These are phyloP conservation scores for Phytophthora pinifolia DNA, from an alignment of 352 stramenopile genomes.

Conservation along the genomic window DNA sequence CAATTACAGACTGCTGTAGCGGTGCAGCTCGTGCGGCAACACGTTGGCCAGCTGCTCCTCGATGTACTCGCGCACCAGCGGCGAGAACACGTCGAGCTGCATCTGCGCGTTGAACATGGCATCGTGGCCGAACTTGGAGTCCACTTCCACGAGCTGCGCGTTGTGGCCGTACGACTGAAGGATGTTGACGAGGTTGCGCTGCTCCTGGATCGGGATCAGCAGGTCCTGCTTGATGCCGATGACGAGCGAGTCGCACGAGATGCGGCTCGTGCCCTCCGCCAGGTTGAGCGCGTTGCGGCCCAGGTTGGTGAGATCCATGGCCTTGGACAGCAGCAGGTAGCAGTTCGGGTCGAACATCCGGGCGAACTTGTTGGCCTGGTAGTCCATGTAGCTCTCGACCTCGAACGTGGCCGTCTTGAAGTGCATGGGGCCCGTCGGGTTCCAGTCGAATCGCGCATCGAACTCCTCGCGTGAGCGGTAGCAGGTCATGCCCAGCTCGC, in stretches of 20 bases:
- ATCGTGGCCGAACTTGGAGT: conserved; percentile 89
- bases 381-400: conserved; percentile 90
- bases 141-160: conserved; percentile 66
- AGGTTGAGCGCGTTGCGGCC: conserved; percentile 68
- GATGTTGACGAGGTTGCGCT: conserved; percentile 79
- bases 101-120: conserved; percentile 86
- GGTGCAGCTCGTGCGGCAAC: conserved; percentile 68
- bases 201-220: conserved; percentile 83
- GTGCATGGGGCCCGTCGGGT: conserved; percentile 64
- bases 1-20: conserved; percentile 75
- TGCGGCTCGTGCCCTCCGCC: conserved; percentile 71
- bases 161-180: conserved; percentile 75
- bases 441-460: conserved; percentile 86
- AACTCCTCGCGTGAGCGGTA: conserved; percentile 90
- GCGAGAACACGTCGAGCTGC: conserved; percentile 74
- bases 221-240: conserved; percentile 86
- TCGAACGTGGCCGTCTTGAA: conserved; percentile 86
- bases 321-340: conserved; percentile 88
- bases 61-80: conserved; percentile 68
- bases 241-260: conserved; percentile 63
- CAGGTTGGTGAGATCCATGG: conserved; percentile 86
- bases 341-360: conserved; percentile 86
- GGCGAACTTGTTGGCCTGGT: conserved; percentile 87
- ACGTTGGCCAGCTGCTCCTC: conserved; percentile 57
- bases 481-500: conserved; percentile 86